Evolutionary conservation across 164 flowering plant species (phyloP), one percentile per base, ranked within the genome.

Genomic region (Houttuynia cordata): DNA sequence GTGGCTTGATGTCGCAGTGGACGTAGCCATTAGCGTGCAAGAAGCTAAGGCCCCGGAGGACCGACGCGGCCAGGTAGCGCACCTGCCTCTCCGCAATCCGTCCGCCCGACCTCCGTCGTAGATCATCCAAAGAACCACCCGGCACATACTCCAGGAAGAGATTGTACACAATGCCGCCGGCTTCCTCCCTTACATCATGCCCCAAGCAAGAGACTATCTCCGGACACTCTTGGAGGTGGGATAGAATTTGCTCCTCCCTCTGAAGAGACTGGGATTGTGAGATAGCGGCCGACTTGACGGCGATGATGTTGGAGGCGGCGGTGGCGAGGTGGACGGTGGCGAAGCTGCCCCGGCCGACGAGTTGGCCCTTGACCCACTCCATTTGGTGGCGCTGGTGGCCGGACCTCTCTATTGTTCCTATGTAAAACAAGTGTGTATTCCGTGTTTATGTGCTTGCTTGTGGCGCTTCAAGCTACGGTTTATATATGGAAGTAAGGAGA

Each of bases 1-100:
- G 79, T 10, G 71, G 78, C 79, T 91, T 91, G 10, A 91, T 55
- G 22, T 91, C 98, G 61, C 91, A 78, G 69, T 91, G 96, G 59
- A 81, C 91, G 51, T 74, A 83, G 4, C 89, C 89, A 1, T 60
- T 75, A 5, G 62, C 70, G 63, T 88, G 96, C 18, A 84, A 51
- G 24, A 66, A 68, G 37, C 50, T 7, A 13, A 88, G 71, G 0
- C 88, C 93, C 52, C 61, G 58, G 10, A 84, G 74, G 0, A 84
- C 64, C 58, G 76, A 69, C 51, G 67, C 75, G 49, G 87, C 53
- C 68, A 76, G 70, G 1, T 70, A 50, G 37, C 75, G 67, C 8
- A 82, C 76, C 8, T 78, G 74, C 0, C 63, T 41, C 65, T 84
- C 88, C 54, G 62, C 56, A 55, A 86, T 64, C 22, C 58, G 22